Evolutionary conservation across 768 basidiomycete genomes (phyloP).

Genomic region (Termitomyces sp.): DNA sequence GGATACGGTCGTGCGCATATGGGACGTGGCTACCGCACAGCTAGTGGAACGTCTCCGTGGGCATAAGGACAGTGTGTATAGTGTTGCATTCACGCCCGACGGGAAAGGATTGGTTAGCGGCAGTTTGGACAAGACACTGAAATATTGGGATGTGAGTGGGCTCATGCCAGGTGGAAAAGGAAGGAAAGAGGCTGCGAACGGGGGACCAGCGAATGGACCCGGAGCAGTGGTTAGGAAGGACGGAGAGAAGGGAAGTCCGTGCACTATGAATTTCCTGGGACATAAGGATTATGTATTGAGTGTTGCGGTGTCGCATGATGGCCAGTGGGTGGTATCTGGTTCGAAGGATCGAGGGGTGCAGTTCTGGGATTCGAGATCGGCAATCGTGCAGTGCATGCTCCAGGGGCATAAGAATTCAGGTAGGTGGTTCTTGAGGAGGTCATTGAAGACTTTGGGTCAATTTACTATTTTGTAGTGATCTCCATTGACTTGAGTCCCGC

Average conservation of each 20-base stretch:
- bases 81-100: slow-evolving; percentile 89
- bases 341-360: slow-evolving; percentile 94
- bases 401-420: slow-evolving; percentile 64
- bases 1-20: slow-evolving; percentile 75
- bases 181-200: slow-evolving; percentile 42
- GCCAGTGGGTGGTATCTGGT: slow-evolving; percentile 91
- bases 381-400: slow-evolving; percentile 86
- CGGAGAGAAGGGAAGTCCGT: slow-evolving; percentile 45
- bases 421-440: slow-evolving; percentile 21
- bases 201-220: slow-evolving; percentile 27
- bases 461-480: slow-evolving; percentile 28
- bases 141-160: slow-evolving; percentile 81
- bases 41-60: slow-evolving; percentile 74
- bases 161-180: slow-evolving; percentile 62
- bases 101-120: slow-evolving; percentile 89
- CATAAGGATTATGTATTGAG: slow-evolving; percentile 71
- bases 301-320: slow-evolving; percentile 84
- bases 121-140: slow-evolving; percentile 83
- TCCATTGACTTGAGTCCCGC: slow-evolving; percentile 44
- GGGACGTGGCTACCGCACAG: slow-evolving; percentile 63
- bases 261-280: slow-evolving; percentile 82
- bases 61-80: slow-evolving; percentile 82
- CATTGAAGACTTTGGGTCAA: background rate
- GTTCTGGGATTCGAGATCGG: slow-evolving; percentile 80
- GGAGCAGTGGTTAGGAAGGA: slow-evolving; percentile 34